These are phyloP conservation scores for Peniophora sp. DNA, from an alignment of 1,284 basidiomycete genomes.

Conservation along the genomic window DNA sequence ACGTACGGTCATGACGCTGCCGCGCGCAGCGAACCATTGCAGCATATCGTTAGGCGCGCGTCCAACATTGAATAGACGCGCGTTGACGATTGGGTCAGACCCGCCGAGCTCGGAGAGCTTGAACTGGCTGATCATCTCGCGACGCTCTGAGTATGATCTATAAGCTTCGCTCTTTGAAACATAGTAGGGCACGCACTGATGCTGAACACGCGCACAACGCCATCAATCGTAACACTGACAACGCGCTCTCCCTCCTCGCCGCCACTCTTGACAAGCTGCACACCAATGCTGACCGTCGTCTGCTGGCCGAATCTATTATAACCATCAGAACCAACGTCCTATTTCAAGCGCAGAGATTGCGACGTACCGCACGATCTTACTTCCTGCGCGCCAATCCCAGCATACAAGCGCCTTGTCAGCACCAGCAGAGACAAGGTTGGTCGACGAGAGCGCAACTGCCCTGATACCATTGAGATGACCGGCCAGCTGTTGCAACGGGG, in stretches of 20 bases:
- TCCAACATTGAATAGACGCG: slow-evolving; percentile 69
- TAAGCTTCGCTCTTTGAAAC: neutral
- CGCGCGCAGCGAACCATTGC: slow-evolving; percentile 90
- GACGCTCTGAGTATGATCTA: slow-evolving; percentile 34
- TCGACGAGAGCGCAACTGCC: slow-evolving; percentile 80
- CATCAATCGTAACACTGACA: slow-evolving; percentile 87
- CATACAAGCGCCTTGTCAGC: slow-evolving; percentile 87
- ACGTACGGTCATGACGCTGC: slow-evolving; percentile 80
- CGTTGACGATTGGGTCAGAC: slow-evolving; percentile 52
- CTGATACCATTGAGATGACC: slow-evolving; percentile 79
- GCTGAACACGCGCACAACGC: slow-evolving; percentile 84
- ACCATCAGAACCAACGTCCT: no score
- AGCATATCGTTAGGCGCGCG: slow-evolving; percentile 76
- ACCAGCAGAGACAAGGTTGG: slow-evolving; percentile 83
- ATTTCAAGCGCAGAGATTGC: no score
- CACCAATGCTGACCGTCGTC: slow-evolving; percentile 86
- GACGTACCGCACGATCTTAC: slow-evolving; percentile 74
- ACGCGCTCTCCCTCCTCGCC: slow-evolving; percentile 68
- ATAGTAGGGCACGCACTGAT: slow-evolving; percentile 49
- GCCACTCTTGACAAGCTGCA: slow-evolving; percentile 62
- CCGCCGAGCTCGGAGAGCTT: slow-evolving; percentile 76
- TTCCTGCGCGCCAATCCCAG: slow-evolving; percentile 83
- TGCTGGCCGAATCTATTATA: slow-evolving; percentile 69
- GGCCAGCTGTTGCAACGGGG: slow-evolving; percentile 74
- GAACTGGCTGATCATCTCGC: slow-evolving; percentile 90